phyloP scores from a whole-genome alignment of 768 basidiomycete genomes.

The Lactarius evosmus region DNA sequence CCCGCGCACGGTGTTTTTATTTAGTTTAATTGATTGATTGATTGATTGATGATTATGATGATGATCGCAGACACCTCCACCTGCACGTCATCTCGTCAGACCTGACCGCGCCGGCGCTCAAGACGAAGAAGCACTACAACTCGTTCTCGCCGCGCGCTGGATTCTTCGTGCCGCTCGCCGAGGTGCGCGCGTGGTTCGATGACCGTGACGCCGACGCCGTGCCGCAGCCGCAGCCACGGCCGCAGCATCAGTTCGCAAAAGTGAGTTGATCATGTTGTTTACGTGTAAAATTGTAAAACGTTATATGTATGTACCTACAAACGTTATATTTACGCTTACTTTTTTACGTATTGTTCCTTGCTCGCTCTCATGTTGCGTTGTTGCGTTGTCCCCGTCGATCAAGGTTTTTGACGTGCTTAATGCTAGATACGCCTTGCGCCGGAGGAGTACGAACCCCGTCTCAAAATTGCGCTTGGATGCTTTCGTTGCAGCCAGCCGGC shows the following conservation, averaged over 20 bases:
- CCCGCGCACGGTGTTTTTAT: constrained; percentile 2
- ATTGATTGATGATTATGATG: no score
- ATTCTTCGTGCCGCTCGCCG: constrained; percentile 75
- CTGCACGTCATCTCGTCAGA: constrained; percentile 85
- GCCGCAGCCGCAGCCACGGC: no score
- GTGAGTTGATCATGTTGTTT: no score
- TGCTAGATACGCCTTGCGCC: constrained; percentile 40
- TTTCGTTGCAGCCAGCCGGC: constrained; percentile 61
- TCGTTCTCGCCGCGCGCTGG: constrained; percentile 82
- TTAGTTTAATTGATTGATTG: no score
- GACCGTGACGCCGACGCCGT: background rate
- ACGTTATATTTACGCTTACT: no score
- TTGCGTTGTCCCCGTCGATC: background rate
- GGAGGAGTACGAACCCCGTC: constrained; percentile 55
- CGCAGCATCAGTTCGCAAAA: constrained; percentile 49
- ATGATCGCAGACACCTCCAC: constrained; percentile 78
- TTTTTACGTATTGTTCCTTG: background rate
- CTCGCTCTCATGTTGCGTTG: background rate
- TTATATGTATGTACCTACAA: no score
- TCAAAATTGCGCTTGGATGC: constrained; percentile 67
- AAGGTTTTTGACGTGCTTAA: background rate
- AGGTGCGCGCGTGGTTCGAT: constrained; percentile 75
- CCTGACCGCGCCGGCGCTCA: constrained; percentile 63
- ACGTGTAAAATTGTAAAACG: no score
- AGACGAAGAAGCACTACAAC: constrained; percentile 89